Conservation (phyloP, 352 stramenopile species). For the Phytophthora citrophthora region DNA sequence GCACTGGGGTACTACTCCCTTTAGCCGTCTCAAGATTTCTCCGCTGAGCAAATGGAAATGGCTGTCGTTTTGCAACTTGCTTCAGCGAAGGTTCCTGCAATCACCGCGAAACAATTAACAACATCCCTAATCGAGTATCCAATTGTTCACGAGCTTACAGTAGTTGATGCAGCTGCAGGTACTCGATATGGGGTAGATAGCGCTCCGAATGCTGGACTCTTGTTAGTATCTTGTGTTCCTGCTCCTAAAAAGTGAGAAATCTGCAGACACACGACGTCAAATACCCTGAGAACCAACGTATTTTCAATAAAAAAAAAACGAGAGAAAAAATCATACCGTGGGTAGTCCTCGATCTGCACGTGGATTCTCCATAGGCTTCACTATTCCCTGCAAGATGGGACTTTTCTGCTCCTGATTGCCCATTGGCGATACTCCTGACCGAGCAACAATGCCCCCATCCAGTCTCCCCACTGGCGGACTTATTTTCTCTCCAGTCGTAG, state of each 20-base stretch:
- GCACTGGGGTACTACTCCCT: constrained; percentile 25
- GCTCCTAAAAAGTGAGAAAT: constrained; percentile 28
- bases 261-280: constrained; percentile 13
- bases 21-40: constrained; percentile 22
- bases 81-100: constrained; percentile 33
- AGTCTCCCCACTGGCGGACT: constrained; percentile 27
- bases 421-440: constrained; percentile 5
- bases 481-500: constrained; percentile 15
- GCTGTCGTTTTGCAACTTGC: constrained; percentile 24
- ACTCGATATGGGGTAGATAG: constrained; percentile 29
- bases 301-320: no score
- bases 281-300: no score
- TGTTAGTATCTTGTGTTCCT: constrained; percentile 24
- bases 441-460: constrained; percentile 10
- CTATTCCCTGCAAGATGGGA: constrained; percentile 19
- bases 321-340: constrained; percentile 25
- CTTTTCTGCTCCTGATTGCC: constrained; percentile 43
- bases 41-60: constrained; percentile 27
- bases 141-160: constrained; percentile 15
- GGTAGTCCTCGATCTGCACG: constrained; percentile 23
- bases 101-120: not conserved
- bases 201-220: constrained; percentile 15
- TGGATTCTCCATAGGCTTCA: constrained; percentile 28
- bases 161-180: constrained; percentile 4
- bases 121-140: not conserved